These are phyloP conservation scores for Marchantia polymorpha DNA, from an alignment of 225 moss, liverwort and hornwort genomes.

Conservation along the genomic window DNA sequence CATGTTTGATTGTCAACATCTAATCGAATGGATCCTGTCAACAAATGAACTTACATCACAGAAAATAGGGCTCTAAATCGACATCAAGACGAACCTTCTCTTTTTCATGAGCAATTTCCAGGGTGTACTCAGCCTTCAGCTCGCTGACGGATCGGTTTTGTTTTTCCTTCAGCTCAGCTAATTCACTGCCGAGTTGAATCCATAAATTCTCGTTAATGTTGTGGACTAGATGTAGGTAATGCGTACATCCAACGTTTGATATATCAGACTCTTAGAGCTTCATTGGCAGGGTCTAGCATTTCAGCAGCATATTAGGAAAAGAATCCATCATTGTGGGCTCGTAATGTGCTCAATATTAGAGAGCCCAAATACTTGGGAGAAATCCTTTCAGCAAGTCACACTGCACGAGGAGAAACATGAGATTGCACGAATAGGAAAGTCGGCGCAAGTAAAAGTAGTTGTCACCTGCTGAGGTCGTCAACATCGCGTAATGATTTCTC, in stretches of 20 bases:
- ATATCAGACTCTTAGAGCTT: too few relatives aligned
- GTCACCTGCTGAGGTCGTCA: conserved; percentile 85
- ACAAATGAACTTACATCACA: background rate
- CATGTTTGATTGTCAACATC: background rate
- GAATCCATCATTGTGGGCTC: too few relatives aligned
- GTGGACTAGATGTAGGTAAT: background rate
- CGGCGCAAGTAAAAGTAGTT: background rate
- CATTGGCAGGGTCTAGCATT: too few relatives aligned
- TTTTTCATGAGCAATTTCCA: conserved; percentile 95
- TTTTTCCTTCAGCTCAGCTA: conserved; percentile 87
- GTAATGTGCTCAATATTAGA: too few relatives aligned
- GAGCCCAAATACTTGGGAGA: too few relatives aligned
- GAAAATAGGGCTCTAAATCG: background rate
- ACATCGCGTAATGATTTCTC: conserved; percentile 87
- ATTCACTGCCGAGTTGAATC: conserved; percentile 63
- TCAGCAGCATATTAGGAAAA: too few relatives aligned
- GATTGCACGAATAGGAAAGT: too few relatives aligned
- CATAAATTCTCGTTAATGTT: background rate
- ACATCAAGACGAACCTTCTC: conserved; percentile 71
- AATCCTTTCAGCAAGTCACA: too few relatives aligned
- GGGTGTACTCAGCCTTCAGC: conserved; percentile 82
- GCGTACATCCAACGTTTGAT: too few relatives aligned
- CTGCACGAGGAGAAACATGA: too few relatives aligned
- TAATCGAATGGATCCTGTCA: background rate
- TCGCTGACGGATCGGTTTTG: conserved; percentile 79